Percentiles rank a stretch among this genome's conserved stretches.
These are phyloP conservation scores for Schwanniomyces polymorphus DNA, from an alignment of 805 yeast genomes.

Conservation along the genomic window DNA sequence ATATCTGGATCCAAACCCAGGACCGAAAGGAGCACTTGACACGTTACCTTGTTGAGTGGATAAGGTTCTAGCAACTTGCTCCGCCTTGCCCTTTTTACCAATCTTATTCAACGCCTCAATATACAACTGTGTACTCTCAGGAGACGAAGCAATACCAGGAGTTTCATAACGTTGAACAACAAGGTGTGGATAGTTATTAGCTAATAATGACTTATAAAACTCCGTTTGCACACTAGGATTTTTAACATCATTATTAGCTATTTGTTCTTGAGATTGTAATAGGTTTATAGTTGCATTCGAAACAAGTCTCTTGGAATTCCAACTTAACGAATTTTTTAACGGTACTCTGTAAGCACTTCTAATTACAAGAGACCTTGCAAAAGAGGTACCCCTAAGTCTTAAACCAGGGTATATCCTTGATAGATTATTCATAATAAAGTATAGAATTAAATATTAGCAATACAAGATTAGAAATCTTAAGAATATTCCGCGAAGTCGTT, in stretches of 20 bases:
- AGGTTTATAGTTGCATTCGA: slow-evolving; percentile 26
- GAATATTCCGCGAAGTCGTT: slow-evolving; percentile 1
- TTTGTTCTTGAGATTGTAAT: slow-evolving; percentile 61
- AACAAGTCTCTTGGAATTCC: slow-evolving; percentile 11
- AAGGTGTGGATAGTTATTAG: slow-evolving; percentile 89
- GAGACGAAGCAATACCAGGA: slow-evolving; percentile 83
- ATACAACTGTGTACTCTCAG: slow-evolving; percentile 77
- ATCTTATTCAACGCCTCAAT: slow-evolving; percentile 75
- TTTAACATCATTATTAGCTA: slow-evolving; percentile 75
- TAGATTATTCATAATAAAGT: slow-evolving; percentile 5
- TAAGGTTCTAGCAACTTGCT: slow-evolving; percentile 53
- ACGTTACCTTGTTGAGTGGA: slow-evolving; percentile 1
- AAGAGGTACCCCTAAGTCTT: not conserved
- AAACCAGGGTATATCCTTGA: slow-evolving; percentile 6
- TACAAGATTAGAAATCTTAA: not conserved
- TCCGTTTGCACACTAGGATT: slow-evolving; percentile 78
- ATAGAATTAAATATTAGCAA: not conserved
- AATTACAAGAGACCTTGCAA: not conserved
- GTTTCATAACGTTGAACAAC: slow-evolving; percentile 94
- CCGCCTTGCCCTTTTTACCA: slow-evolving; percentile 80
- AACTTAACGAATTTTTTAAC: not conserved
- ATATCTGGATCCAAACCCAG: slow-evolving; percentile 58
- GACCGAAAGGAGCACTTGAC: slow-evolving; percentile 16
- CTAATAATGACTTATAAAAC: slow-evolving; percentile 73
- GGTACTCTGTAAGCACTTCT: not conserved